phyloP scores from a whole-genome alignment of 2,329 filamentous ascomycete genomes.

The Xylaria sp. region DNA sequence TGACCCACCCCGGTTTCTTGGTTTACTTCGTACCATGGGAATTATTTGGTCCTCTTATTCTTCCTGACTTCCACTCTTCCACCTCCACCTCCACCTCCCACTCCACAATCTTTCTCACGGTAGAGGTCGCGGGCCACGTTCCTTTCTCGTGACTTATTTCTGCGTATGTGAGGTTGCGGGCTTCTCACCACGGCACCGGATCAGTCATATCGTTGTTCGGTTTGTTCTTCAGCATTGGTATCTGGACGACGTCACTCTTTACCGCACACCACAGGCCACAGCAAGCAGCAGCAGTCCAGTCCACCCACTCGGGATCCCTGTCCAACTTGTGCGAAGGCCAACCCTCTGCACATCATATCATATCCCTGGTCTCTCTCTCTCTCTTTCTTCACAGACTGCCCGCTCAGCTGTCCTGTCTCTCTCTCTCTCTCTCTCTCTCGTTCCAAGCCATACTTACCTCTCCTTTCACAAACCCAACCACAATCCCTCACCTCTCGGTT shows the following conservation, averaged over 20 bases:
- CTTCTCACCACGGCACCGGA: background rate
- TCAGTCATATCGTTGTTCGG: background rate
- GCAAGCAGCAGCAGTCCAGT: too few species aligned
- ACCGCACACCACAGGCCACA: too few species aligned
- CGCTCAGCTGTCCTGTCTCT: background rate
- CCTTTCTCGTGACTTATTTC: background rate
- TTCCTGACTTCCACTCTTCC: background rate
- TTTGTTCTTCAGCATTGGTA: constrained; percentile 3
- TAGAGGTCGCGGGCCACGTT: background rate
- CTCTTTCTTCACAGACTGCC: constrained; percentile 1
- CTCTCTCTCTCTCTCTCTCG: constrained; percentile 5
- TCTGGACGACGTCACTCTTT: constrained; percentile 13
- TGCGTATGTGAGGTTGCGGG: background rate
- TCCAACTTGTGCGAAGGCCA: background rate
- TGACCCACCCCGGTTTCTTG: background rate
- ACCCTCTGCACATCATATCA: constrained; percentile 2
- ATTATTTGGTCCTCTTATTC: background rate
- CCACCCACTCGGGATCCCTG: constrained; percentile 6
- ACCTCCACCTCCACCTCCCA: too few species aligned
- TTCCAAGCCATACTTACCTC: constrained; percentile 3
- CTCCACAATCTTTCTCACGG: background rate
- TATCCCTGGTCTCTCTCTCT: constrained; percentile 14
- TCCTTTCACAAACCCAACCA: background rate
- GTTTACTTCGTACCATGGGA: background rate
- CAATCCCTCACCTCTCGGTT: background rate